A percentile compares a stretch with the other conserved stretches of the same genome.
These are phyloP conservation scores for Tympanopsis confertula DNA, from an alignment of 2,329 filamentous ascomycete species.

Conservation along the genomic window DNA sequence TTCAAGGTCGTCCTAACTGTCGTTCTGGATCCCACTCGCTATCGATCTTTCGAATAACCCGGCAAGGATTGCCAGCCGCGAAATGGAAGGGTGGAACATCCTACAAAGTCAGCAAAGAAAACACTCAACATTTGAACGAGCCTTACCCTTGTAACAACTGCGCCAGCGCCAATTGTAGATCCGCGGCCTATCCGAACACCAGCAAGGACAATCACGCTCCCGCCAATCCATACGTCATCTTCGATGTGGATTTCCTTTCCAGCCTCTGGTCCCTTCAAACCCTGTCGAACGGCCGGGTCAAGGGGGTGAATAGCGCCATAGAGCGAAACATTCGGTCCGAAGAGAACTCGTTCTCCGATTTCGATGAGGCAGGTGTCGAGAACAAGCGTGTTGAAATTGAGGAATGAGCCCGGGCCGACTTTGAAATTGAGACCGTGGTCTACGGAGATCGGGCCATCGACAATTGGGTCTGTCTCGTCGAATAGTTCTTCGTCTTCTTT, in stretches of 20 bases:
- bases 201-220: slow-evolving; percentile 58
- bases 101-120: background rate
- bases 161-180: slow-evolving; percentile 65
- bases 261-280: slow-evolving; percentile 61
- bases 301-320: slow-evolving; percentile 68
- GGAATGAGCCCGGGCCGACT: slow-evolving; percentile 59
- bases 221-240: slow-evolving; percentile 73
- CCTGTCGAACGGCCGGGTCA: slow-evolving; percentile 64
- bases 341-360: slow-evolving; percentile 65
- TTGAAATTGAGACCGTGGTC: slow-evolving; percentile 72
- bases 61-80: background rate
- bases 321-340: slow-evolving; percentile 69
- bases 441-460: slow-evolving; percentile 57
- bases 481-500: slow-evolving; percentile 57
- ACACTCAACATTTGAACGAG: background rate
- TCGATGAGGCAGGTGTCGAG: slow-evolving; percentile 66
- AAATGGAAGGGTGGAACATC: background rate
- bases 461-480: slow-evolving; percentile 51
- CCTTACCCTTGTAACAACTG: slow-evolving; percentile 62
- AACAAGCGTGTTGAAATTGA: slow-evolving; percentile 65
- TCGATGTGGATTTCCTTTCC: slow-evolving; percentile 66
- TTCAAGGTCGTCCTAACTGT: too few relatives aligned
- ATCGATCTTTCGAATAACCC: slow-evolving; percentile 1
- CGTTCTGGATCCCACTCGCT: too few relatives aligned
- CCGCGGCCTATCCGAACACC: slow-evolving; percentile 72